Evolutionary conservation across 306 rosid species (phyloP).

Genomic region (Glycine tomentella): DNA sequence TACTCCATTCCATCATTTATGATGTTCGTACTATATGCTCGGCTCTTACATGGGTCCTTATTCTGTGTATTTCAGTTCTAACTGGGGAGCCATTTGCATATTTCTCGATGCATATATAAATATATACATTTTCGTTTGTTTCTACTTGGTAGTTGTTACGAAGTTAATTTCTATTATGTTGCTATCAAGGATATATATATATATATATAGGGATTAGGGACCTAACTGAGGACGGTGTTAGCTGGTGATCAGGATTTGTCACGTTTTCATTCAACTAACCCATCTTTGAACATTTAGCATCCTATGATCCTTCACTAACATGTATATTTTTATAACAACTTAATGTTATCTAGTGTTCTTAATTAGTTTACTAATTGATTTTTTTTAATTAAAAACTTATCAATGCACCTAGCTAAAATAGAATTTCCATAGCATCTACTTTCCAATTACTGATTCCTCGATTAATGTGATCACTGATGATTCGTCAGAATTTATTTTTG

Average conservation of each 20-base stretch:
- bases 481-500: neutral
- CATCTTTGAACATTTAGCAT: neutral
- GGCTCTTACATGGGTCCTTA: too few relatives aligned
- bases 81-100: neutral
- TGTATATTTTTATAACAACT: too few relatives aligned
- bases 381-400: too few relatives aligned
- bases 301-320: neutral
- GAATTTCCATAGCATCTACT: too few relatives aligned
- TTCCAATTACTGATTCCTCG: too few relatives aligned
- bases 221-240: constrained; percentile 30
- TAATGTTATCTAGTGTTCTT: too few relatives aligned
- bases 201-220: too few relatives aligned
- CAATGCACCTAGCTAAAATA: too few relatives aligned
- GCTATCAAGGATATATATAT: constrained; percentile 7
- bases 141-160: neutral
- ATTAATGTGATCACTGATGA: neutral
- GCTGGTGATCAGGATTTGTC: neutral
- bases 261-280: constrained; percentile 2
- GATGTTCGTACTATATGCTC: too few relatives aligned
- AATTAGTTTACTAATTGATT: too few relatives aligned
- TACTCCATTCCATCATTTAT: too few relatives aligned
- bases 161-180: constrained; percentile 24
- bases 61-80: neutral
- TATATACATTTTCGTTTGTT: neutral
- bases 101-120: neutral